phyloP scores from a whole-genome alignment of 2,329 filamentous ascomycete genomes.

The Aspergillus brasiliensis region DNA sequence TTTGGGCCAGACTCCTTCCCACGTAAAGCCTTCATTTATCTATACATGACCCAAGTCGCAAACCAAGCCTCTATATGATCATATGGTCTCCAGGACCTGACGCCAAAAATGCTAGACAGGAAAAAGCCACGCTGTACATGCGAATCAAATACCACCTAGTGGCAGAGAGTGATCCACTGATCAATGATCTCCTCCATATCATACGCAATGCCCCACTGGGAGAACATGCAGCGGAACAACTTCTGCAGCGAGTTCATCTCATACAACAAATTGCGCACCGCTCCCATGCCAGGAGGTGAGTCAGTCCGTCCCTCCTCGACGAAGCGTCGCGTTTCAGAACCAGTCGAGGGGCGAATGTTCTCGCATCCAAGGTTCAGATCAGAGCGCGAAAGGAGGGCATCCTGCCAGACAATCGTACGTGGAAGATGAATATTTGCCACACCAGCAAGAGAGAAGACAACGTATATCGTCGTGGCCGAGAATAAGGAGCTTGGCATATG shows the following conservation, averaged over 20 bases:
- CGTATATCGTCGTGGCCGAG: slow-evolving; percentile 47
- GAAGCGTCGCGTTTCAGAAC: slow-evolving; percentile 43
- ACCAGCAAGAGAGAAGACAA: slow-evolving; percentile 44
- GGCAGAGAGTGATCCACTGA: slow-evolving; percentile 48
- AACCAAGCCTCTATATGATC: slow-evolving; percentile 5
- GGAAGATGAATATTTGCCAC: slow-evolving; percentile 42
- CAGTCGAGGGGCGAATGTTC: slow-evolving; percentile 22
- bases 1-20: too few relatives aligned
- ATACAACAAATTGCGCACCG: slow-evolving; percentile 47
- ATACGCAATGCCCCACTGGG: slow-evolving; percentile 50
- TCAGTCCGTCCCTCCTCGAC: slow-evolving; percentile 34
- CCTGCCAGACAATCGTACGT: slow-evolving; percentile 45
- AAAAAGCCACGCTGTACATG: neutral
- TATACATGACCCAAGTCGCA: neutral
- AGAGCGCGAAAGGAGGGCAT: slow-evolving; percentile 36
- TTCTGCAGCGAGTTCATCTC: slow-evolving; percentile 53
- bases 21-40: neutral
- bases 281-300: slow-evolving; percentile 23
- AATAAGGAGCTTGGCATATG: slow-evolving; percentile 51
- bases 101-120: neutral
- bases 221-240: slow-evolving; percentile 47
- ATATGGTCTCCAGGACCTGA: neutral
- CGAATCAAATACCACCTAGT: slow-evolving; percentile 26
- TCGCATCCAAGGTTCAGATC: slow-evolving; percentile 33
- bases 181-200: slow-evolving; percentile 51